Percentiles rank a stretch among this genome's conserved stretches.
phyloP scores from a whole-genome alignment of 768 basidiomycete species.

The Dentipellis sp. region DNA sequence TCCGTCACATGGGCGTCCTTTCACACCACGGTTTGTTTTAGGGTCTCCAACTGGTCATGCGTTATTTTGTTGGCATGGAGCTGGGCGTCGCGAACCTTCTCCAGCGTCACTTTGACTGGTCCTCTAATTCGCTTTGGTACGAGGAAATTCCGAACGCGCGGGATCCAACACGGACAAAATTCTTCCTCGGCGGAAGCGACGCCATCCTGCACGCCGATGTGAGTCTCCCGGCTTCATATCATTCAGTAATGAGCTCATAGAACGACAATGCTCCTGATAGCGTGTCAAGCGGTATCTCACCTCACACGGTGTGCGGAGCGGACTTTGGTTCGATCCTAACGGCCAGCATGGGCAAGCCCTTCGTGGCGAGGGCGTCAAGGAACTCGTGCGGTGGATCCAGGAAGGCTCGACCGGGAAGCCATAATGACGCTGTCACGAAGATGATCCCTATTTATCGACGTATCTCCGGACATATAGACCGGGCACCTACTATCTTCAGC shows the following conservation, averaged over 20 bases:
- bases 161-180: conserved; percentile 55
- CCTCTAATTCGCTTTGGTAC: conserved; percentile 80
- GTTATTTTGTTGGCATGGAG: conserved; percentile 84
- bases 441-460: neutral
- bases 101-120: conserved; percentile 79
- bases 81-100: conserved; percentile 82
- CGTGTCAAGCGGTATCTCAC: conserved; percentile 67
- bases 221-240: conserved; percentile 9
- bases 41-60: conserved; percentile 74
- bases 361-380: conserved; percentile 40
- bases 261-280: conserved; percentile 23
- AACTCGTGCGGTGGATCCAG: conserved; percentile 57
- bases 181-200: conserved; percentile 80
- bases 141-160: conserved; percentile 80
- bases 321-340: conserved; percentile 53
- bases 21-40: conserved; percentile 20
- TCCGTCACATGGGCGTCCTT: neutral
- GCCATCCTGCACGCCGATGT: conserved; percentile 70
- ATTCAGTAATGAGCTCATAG: neutral
- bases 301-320: conserved; percentile 64
- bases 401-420: conserved; percentile 4
- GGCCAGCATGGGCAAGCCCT: conserved; percentile 60
- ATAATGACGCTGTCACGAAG: neutral
- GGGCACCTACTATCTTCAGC: too few species aligned
- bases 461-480: neutral